Evolutionary conservation across 805 yeast genomes (phyloP), one percentile per base, ranked within the genome.

Genomic region (Phaffomyces antillensis): DNA sequence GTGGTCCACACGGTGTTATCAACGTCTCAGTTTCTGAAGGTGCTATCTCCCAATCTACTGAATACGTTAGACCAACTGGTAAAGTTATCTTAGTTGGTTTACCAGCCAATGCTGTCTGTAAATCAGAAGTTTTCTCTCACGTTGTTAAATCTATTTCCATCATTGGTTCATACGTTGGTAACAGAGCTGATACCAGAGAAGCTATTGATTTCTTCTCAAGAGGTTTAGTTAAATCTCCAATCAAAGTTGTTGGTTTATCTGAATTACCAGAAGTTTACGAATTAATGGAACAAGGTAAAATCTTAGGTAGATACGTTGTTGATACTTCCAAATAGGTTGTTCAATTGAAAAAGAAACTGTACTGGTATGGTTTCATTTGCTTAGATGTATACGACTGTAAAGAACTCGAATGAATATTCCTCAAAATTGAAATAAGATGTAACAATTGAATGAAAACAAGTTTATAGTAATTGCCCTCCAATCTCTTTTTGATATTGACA

Each of bases 221-320:
- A 64, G 91, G 90, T 50, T 68, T 78, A 62, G 82, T 83, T 63
- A 71, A 74, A 63, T 76, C 86, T 50, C 86, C 86, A 56, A 79
- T 85, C 71, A 77, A 77, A 70, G 63, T 88, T 64, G 88, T 81
- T 43, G 88, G 89, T 45, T 73, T 86, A 58, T 78, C 87, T 48
- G 81, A 82, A 63, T 73, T 86, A 61, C 79, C 85, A 53, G 64
- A 64, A 45, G 83, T 87, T 52, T 87, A 77, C 73, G 75, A 81
- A 55, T 73, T 78, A 64, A 88, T 88, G 96, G 84, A 76, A 67
- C 72, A 79, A 67, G 93, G 93, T 60, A 77, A 83, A 37, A 82
- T 88, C 60, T 77, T 82, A 56, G 96, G 96, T 60, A 79, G 96
- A 71, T 81, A 83, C 63, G 96, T 87, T 46, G 81, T 86, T 51